Percentiles rank a stretch among this genome's conserved stretches.
These are phyloP conservation scores for Xylaria grammica DNA, from an alignment of 495 filamentous ascomycete species.

Conservation along the genomic window DNA sequence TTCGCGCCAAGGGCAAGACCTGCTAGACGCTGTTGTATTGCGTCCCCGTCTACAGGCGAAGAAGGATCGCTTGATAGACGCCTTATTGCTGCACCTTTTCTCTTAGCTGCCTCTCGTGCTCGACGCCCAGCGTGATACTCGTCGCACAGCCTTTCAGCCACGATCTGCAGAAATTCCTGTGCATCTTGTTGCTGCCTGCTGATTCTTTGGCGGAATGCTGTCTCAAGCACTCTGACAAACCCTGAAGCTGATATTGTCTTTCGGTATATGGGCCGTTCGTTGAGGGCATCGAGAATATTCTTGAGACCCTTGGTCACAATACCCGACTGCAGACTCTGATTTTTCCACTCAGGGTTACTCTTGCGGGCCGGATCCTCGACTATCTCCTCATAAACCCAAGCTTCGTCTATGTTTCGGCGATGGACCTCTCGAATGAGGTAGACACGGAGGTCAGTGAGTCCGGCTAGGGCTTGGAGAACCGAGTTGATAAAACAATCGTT, in stretches of 20 bases:
- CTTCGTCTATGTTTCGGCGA: constrained; percentile 76
- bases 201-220: constrained; percentile 85
- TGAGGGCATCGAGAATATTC: constrained; percentile 88
- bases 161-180: constrained; percentile 95
- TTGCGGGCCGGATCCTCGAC: constrained; percentile 45
- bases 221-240: constrained; percentile 82
- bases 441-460: constrained; percentile 85
- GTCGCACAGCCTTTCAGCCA: constrained; percentile 88
- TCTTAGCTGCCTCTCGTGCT: constrained; percentile 60
- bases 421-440: constrained; percentile 91
- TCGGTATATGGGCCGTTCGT: constrained; percentile 90
- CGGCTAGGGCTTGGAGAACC: constrained; percentile 91
- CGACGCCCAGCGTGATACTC: constrained; percentile 86
- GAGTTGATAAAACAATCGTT: constrained; percentile 99
- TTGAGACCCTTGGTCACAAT: constrained; percentile 88
- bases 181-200: constrained; percentile 96
- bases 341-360: constrained; percentile 64
- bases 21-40: constrained; percentile 29
- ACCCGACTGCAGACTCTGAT: constrained; percentile 76
- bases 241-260: constrained; percentile 87
- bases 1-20: constrained; percentile 25
- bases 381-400: constrained; percentile 68
- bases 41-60: constrained; percentile 29
- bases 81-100: constrained; percentile 12
- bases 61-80: constrained; percentile 11